Evolutionary conservation across 23 red algal species (phyloP).

Genomic region (Gracilaria gracilis): DNA sequence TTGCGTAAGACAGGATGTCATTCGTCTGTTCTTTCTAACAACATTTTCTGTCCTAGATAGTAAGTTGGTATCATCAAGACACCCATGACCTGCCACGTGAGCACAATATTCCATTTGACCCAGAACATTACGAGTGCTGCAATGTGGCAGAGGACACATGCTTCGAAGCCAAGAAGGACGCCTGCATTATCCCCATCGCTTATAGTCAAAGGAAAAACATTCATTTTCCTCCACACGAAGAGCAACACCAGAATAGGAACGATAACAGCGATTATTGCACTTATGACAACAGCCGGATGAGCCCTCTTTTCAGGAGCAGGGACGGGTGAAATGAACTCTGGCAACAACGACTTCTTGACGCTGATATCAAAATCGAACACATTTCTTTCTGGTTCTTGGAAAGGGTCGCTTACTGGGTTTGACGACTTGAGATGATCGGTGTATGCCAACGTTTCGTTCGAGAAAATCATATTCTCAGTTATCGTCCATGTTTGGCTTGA

Average conservation of each 20-base stretch:
- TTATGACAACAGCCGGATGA: slow-evolving; percentile 23
- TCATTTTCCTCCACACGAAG: slow-evolving; percentile 41
- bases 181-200: neutral
- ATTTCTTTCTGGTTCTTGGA: slow-evolving; percentile 12
- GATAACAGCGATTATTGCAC: slow-evolving; percentile 21
- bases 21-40: neutral
- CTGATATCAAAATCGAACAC: slow-evolving; percentile 81
- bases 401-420: neutral
- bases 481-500: slow-evolving; percentile 50
- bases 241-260: slow-evolving; percentile 44
- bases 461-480: slow-evolving; percentile 42
- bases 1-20: slow-evolving; percentile 7
- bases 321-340: slow-evolving; percentile 57
- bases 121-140: slow-evolving; percentile 70
- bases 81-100: slow-evolving; percentile 77
- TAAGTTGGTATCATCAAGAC: slow-evolving; percentile 62
- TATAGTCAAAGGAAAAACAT: slow-evolving; percentile 46
- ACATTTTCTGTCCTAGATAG: slow-evolving; percentile 1
- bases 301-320: slow-evolving; percentile 38
- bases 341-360: slow-evolving; percentile 61
- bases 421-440: no score
- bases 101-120: slow-evolving; percentile 77
- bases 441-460: neutral
- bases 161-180: slow-evolving; percentile 38
- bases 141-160: slow-evolving; percentile 53